Evolutionary conservation across 139 green algal genomes (phyloP).

Genomic region (Monoraphidium neglectum): DNA sequence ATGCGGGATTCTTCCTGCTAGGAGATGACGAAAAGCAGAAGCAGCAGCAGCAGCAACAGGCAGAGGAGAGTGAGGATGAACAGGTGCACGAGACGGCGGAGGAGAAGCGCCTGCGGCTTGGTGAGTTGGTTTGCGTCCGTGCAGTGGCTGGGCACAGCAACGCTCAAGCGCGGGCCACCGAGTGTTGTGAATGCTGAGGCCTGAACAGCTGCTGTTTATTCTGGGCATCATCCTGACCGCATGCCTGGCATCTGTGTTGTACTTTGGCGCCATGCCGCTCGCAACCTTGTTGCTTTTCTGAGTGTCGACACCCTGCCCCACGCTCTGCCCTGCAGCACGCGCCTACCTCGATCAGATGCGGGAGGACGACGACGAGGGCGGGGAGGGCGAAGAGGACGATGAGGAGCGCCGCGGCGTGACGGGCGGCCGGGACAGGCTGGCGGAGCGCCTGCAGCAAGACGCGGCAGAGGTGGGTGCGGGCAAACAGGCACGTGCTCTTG

Average conservation of each 20-base stretch:
- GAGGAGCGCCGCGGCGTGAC: conserved; percentile 13
- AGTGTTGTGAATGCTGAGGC: no score
- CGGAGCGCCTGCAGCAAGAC: conserved; percentile 47
- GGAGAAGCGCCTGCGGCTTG: conserved; percentile 79
- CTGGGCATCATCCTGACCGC: no score
- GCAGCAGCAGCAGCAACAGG: not conserved
- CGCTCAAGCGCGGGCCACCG: no score
- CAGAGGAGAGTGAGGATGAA: conserved; percentile 45
- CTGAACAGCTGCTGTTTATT: no score
- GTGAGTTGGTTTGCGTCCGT: no score
- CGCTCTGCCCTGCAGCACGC: conserved; percentile 59
- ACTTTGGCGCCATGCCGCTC: no score
- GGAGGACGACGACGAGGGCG: conserved; percentile 33
- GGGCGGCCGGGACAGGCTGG: conserved; percentile 27
- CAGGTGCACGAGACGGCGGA: conserved; percentile 76
- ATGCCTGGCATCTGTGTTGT: no score
- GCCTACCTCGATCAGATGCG: conserved; percentile 68
- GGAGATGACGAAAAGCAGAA: conserved; percentile 46
- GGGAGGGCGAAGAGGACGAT: conserved; percentile 34
- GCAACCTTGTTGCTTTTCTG: no score
- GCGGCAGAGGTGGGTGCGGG: conserved; percentile 2
- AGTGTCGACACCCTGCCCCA: no score
- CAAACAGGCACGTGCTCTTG: no score
- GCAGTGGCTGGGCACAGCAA: no score
- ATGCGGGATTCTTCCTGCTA: conserved; percentile 37